Base-by-base conservation (phyloP, 2,329 filamentous ascomycete genomes). In the Penicillium sp. region DNA sequence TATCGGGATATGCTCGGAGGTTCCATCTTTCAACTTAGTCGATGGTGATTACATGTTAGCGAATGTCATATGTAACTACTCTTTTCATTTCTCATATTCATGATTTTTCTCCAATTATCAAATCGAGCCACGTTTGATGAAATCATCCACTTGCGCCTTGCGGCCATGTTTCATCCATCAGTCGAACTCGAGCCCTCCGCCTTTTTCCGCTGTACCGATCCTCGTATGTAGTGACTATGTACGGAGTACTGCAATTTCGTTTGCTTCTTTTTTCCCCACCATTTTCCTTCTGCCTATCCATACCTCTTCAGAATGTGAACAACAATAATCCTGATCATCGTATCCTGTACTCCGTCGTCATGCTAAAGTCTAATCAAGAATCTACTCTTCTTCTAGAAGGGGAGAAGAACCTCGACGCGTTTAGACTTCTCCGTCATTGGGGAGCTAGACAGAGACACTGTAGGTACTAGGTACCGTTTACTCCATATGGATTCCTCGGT, bases 171-270 rank as follows among this genome's bases (percentile, higher is more conserved):
- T 49, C 47, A 50, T 51, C 50, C 31, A 28, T 20, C 25, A 28
- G 43, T 47, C 20, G 28, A 49, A 31, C 41, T 54, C 34, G 49
- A 55, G 38, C 49, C 41, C 34, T 59, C 64, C 65, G 63, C 60
- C 59, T 62, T 63, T 67, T 61, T 65, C 65, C 65, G 65, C 63
- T 58, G 55, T 51, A 51, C 56, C 55, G 34, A 59, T 57, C 51
- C 57, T 39, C 35, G 14, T 22, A 17, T 31, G 31, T 31, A 31
- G 7, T 31, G 31, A 31, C 31, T 10, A 31, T 31, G 31, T 31
- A 28, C 25, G 4, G 25, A 28, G 12, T 47, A 42, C 45, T 42
- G 53, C 28, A 41, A 41, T 28, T 43, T 41, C 57, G 38, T 52
- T 59, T 43, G 38, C 41, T 43, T 20, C 28, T 31, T 35, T 45